phyloP scores from a whole-genome alignment of 352 stramenopile species.

The Phytophthora niederhauseri region DNA sequence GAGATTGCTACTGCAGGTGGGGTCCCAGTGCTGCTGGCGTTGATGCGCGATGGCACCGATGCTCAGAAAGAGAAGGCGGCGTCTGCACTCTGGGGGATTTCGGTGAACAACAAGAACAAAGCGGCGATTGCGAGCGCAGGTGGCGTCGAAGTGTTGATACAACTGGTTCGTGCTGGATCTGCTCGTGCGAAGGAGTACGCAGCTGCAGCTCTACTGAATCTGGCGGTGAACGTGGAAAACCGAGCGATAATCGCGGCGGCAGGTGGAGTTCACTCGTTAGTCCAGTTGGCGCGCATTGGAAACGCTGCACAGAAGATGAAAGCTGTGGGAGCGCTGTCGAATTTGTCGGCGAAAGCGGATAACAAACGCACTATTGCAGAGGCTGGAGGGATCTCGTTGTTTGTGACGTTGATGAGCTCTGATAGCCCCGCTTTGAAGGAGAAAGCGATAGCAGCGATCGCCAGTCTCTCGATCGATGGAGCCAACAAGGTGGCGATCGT shows the following conservation, averaged over 20 bases:
- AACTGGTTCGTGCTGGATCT: not conserved
- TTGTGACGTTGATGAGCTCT: not conserved
- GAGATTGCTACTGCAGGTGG: slow-evolving; percentile 2
- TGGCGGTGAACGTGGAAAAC: slow-evolving; percentile 5
- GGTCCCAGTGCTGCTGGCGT: slow-evolving; percentile 9
- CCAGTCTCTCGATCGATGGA: not conserved
- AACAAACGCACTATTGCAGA: slow-evolving; percentile 7
- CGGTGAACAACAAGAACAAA: slow-evolving; percentile 5
- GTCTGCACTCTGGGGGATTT: not conserved
- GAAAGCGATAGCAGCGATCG: not conserved
- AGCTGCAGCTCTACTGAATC: slow-evolving; percentile 4
- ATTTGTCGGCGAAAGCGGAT: not conserved
- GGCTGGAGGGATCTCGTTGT: not conserved
- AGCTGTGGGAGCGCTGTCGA: not conserved
- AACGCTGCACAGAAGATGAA: not conserved
- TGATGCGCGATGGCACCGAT: slow-evolving; percentile 2
- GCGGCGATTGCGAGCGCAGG: not conserved
- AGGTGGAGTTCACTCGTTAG: slow-evolving; percentile 2
- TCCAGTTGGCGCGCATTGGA: not conserved
- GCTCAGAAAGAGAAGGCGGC: slow-evolving; percentile 7
- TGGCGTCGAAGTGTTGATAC: not conserved
- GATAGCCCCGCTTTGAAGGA: not conserved
- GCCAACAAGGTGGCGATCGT: slow-evolving; percentile 8
- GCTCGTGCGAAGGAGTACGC: slow-evolving; percentile 6
- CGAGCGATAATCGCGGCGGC: not conserved